Evolutionary conservation across 169 alveolate species (phyloP), one percentile per base, ranked within the genome.

Genomic region (Cryptosporidium sp.): DNA sequence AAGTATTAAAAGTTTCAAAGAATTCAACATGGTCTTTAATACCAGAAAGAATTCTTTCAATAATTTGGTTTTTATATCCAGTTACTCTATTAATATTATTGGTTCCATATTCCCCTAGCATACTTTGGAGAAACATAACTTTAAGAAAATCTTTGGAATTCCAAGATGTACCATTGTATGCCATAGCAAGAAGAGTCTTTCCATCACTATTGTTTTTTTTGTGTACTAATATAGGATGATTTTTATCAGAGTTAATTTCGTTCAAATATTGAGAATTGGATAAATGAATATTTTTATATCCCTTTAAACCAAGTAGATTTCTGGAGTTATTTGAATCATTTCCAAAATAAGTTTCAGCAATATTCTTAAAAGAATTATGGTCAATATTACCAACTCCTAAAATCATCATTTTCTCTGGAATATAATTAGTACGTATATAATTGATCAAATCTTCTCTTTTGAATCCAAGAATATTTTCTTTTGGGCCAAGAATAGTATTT

Each of bases 131-230:
- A 65, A 98, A 92, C 95, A 98, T 95, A 92, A 97, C 95, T 39
- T 96, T 94, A 84, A 96, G 96, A 56, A 96, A 95, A 91, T 98
- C 97, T 6, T 99, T 98, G 18, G 98, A 97, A 56, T 94, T 94
- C 96, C 97, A 95, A 18, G 97, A 96, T 2, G 96, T 96, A n/a
- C 99, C 99, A 52, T 96, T 97, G 91, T 96, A 96, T 0, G 97
- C 97, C 26, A 95, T 96, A 9, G 97, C 97, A 73, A 97, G 91
- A 69, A 95, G 97, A 23, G 96, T 97, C 89, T 94, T 91, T 75
- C 97, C 96, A 21, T 97, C 97, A 93, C 91, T 85, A 56, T 91
- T 94, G 70, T 92, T 96, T 86, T 94, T 91, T 70, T 94, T 84
- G 37, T 87, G 84, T 18, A 73, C 35, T 9, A 73, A 16, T 10